phyloP scores from a whole-genome alignment of 805 yeast genomes.

The Ogataea pini region DNA sequence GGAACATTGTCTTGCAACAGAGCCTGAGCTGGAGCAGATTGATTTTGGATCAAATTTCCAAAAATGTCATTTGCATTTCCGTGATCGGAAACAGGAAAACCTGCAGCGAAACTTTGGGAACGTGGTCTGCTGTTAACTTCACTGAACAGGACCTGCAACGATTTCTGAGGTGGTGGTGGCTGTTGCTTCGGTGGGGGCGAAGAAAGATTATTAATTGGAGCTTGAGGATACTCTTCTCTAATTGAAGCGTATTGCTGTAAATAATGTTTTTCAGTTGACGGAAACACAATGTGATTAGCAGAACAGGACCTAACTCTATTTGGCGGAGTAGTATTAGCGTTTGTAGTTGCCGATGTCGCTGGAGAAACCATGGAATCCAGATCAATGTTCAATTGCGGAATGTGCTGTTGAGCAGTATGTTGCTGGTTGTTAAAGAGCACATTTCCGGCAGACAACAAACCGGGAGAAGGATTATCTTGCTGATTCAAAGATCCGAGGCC shows the following conservation, averaged over 20 bases:
- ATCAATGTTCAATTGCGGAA: conserved; percentile 31
- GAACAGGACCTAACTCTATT: conserved; percentile 54
- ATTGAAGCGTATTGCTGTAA: conserved; percentile 29
- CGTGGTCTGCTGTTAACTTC: conserved; percentile 37
- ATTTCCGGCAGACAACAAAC: conserved; percentile 17
- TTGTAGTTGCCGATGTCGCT: conserved; percentile 22
- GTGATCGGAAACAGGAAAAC: conserved; percentile 15
- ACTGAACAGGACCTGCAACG: conserved; percentile 13
- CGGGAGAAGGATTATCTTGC: conserved; percentile 23
- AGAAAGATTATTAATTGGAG: not conserved
- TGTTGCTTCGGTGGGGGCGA: not conserved
- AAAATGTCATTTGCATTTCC: conserved; percentile 5
- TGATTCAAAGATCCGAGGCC: conserved; percentile 30
- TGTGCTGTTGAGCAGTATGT: conserved; percentile 22
- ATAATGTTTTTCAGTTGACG: conserved; percentile 32
- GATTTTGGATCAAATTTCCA: conserved; percentile 5
- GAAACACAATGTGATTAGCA: conserved; percentile 37
- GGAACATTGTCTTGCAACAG: conserved; percentile 58
- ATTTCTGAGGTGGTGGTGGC: conserved; percentile 9
- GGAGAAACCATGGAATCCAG: conserved; percentile 22
- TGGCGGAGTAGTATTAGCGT: conserved; percentile 22
- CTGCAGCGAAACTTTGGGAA: conserved; percentile 40
- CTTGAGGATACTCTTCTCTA: conserved; percentile 22
- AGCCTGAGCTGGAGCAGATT: conserved; percentile 20
- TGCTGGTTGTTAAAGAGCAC: conserved; percentile 12